phyloP scores from a whole-genome alignment of 2,329 filamentous ascomycete species.

The Aspergillus transmontanensis region DNA sequence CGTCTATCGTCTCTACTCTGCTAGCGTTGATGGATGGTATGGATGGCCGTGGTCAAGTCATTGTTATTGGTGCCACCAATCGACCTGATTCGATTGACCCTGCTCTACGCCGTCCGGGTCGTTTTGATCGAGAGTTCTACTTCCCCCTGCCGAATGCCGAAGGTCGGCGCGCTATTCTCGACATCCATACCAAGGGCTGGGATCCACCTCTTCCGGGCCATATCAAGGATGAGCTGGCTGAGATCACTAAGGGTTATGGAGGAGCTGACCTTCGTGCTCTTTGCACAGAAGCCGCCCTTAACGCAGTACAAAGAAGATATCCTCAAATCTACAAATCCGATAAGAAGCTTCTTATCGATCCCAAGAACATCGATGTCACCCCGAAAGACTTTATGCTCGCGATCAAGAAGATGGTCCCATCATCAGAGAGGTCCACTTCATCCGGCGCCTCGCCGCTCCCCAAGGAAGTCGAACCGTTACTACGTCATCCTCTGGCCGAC shows the following conservation, averaged over 20 bases:
- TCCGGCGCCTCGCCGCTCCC: conserved; percentile 82
- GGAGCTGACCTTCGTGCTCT: conserved; percentile 92
- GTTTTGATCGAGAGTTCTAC: conserved; percentile 97
- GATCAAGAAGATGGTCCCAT: conserved; percentile 93
- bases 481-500: conserved; percentile 70
- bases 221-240: conserved; percentile 80
- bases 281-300: conserved; percentile 93
- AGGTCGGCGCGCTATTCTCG: conserved; percentile 80
- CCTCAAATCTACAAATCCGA: conserved; percentile 93
- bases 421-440: conserved; percentile 85
- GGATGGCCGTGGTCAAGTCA: conserved; percentile 97
- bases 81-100: conserved; percentile 95
- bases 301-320: conserved; percentile 92
- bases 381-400: conserved; percentile 98
- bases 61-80: conserved; percentile 98
- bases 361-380: conserved; percentile 78
- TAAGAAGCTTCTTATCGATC: conserved; percentile 86
- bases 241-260: conserved; percentile 92
- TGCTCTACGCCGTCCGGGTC: conserved; percentile 87
- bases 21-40: conserved; percentile 95
- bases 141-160: conserved; percentile 86
- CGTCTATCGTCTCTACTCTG: conserved; percentile 94
- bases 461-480: conserved; percentile 76
- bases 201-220: conserved; percentile 70
- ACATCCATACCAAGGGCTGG: conserved; percentile 96